These are phyloP conservation scores for Pyricularia sp. DNA, from an alignment of 2,329 filamentous ascomycete genomes.

Conservation along the genomic window DNA sequence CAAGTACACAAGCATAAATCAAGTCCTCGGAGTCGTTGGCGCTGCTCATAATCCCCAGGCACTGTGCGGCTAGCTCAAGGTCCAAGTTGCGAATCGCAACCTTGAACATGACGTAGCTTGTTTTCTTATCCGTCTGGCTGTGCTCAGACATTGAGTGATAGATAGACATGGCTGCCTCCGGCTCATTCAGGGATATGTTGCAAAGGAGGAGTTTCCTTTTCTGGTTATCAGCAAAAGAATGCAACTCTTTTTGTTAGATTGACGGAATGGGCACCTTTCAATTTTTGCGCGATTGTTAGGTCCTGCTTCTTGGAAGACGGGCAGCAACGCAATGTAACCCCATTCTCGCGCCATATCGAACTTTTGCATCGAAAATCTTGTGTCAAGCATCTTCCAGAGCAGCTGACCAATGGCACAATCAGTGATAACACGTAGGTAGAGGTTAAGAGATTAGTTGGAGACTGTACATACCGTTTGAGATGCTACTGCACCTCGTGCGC, in stretches of 20 bases:
- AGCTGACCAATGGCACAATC: constrained; percentile 35
- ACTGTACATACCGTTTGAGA: constrained; percentile 45
- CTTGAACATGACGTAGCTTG: constrained; percentile 65
- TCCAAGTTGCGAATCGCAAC: constrained; percentile 49
- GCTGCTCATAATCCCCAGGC: constrained; percentile 47
- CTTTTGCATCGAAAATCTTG: constrained; percentile 36
- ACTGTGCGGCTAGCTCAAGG: constrained; percentile 43
- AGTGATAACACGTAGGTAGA: neutral
- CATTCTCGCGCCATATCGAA: constrained; percentile 49
- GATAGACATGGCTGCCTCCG: constrained; percentile 37
- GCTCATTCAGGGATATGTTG: constrained; percentile 44
- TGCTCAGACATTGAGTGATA: constrained; percentile 46
- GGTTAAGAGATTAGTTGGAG: neutral
- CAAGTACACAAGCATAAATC: constrained; percentile 68
- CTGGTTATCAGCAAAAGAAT: constrained; percentile 38
- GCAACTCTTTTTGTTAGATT: constrained; percentile 45
- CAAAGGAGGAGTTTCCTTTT: constrained; percentile 61
- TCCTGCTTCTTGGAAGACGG: constrained; percentile 52
- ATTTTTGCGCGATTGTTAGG: constrained; percentile 56
- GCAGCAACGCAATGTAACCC: constrained; percentile 57
- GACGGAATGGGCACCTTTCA: constrained; percentile 34
- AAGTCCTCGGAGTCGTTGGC: constrained; percentile 43
- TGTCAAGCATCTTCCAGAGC: constrained; percentile 69
- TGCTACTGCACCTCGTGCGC: constrained; percentile 49
- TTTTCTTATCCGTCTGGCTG: constrained; percentile 48